These are phyloP conservation scores for Panaeolus papilionaceus DNA, from an alignment of 768 basidiomycete genomes.

Conservation along the genomic window DNA sequence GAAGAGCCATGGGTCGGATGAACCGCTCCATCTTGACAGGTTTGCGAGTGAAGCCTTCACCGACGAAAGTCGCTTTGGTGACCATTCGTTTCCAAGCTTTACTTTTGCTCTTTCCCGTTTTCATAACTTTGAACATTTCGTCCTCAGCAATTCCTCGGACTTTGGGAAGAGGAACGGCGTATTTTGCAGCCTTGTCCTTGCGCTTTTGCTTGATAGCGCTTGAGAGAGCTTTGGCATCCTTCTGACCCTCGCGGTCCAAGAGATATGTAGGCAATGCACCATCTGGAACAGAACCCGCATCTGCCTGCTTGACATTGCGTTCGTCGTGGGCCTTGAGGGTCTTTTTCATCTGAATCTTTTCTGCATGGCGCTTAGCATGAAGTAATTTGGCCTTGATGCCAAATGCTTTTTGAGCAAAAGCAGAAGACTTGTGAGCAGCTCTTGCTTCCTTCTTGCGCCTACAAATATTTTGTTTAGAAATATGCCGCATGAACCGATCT, in stretches of 20 bases:
- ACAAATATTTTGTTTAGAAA: background rate
- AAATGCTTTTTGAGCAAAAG: conserved; percentile 90
- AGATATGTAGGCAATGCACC: conserved; percentile 95
- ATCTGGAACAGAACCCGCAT: conserved; percentile 81
- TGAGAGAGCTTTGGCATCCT: conserved; percentile 95
- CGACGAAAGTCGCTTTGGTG: conserved; percentile 98
- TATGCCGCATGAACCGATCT: conserved; percentile 13
- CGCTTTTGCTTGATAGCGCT: conserved; percentile 97
- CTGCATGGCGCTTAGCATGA: conserved; percentile 93
- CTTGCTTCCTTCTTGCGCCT: conserved; percentile 88
- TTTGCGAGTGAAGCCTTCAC: conserved; percentile 96
- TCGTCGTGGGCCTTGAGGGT: conserved; percentile 99
- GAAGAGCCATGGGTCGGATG: conserved; percentile 95
- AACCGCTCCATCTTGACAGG: conserved; percentile 99
- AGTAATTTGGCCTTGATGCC: conserved; percentile 98
- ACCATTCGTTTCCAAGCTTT: conserved; percentile 99
- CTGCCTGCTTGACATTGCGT: conserved; percentile 95
- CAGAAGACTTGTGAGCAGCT: conserved; percentile 77
- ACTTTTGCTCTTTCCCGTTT: conserved; percentile 94
- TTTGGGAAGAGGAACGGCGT: conserved; percentile 94
- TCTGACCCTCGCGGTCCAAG: conserved; percentile 97
- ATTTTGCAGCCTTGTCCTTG: conserved; percentile 99
- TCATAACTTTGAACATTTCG: conserved; percentile 99
- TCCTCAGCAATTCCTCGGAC: conserved; percentile 98
- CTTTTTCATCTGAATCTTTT: conserved; percentile 99